A percentile compares a stretch with the other conserved stretches of the same genome.
Conservation (phyloP, 2,329 filamentous ascomycete genomes). For the Zasmidium citrigriseum region DNA sequence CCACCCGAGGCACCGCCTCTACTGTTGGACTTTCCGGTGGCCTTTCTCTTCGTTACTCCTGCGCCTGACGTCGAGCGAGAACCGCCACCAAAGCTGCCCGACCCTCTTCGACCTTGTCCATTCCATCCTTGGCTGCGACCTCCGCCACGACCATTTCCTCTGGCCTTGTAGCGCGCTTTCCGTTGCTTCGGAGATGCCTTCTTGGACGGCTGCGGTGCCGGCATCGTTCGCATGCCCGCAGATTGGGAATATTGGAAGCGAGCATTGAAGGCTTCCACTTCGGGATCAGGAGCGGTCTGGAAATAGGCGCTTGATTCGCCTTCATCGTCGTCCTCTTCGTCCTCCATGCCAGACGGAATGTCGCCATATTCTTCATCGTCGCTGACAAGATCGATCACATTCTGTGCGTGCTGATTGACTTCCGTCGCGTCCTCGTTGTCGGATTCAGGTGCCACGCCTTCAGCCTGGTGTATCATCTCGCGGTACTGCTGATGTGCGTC, state of each 20-base stretch:
- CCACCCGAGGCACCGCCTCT: not conserved
- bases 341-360: constrained; percentile 37
- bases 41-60: not conserved
- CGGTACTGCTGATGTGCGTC: constrained; percentile 35
- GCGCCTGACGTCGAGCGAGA: constrained; percentile 3
- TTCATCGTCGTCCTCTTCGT: constrained; percentile 35
- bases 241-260: constrained; percentile 21
- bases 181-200: constrained; percentile 10
- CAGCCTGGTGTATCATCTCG: constrained; percentile 40
- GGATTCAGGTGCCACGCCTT: constrained; percentile 40
- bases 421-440: constrained; percentile 42
- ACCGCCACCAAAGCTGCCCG: constrained; percentile 2
- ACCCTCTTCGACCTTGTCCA: constrained; percentile 1
- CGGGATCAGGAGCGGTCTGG: constrained; percentile 3
- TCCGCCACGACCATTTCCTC: not conserved
- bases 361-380: constrained; percentile 47
- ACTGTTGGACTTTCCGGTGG: not conserved
- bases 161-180: constrained; percentile 6
- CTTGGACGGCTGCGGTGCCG: constrained; percentile 6
- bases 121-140: not conserved
- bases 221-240: constrained; percentile 8
- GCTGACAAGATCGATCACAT: constrained; percentile 50
- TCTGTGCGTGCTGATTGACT: constrained; percentile 55
- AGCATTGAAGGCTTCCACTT: constrained; percentile 24
- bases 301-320: constrained; percentile 31